Base-by-base conservation (phyloP, 73 alveolate species). In the Durusdinium trenchii region DNA sequence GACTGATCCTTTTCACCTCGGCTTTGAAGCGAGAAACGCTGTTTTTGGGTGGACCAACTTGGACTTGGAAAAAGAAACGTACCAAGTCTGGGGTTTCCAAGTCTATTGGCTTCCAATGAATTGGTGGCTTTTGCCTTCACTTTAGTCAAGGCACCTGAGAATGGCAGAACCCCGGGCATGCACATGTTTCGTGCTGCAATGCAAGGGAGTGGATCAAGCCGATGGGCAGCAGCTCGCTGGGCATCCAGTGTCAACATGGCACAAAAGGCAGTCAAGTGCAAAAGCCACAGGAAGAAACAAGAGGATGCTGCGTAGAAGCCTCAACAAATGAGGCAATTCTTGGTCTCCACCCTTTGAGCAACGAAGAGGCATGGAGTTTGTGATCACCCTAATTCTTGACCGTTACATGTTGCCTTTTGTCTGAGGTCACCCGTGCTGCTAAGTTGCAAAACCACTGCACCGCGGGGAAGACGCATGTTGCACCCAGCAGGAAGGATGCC, bases 221-320 rank as follows among this genome's bases (percentile, higher is more conserved):
- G 62, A 9, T 47, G 38, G 32, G 64, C 64, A 35, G 81, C 73
- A 36, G 98, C 98, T 9, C 98, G 87, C 36, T 57, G 54, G 3
- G 98, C 98, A 18, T 98, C 99, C 42, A 98, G 64, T 45, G 99
- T 40, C 48, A 98, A 93, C 75, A 79, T n/a, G 57, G 99, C 99
- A 6, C 97, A 78, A 83, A 92, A 98, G 69, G 98, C 64, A 28
- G 94, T 81, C 43, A 81, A 45, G 91, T 81, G 91, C 45, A 91
- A 57, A 45, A 98, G 93, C 96, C 94, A 98, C 32, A 79, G 60
- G 76, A 92, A 98, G 79, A 92, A 73, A 48, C 92, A 69, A 1
- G 91, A 92, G 36, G 61, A 23, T 28, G 98, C 14, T 18, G 98
- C 98, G 47, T 92, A 92, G 81, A 32, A 16, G 23, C 94, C 94